Percentiles rank a stretch among this genome's conserved stretches.
phyloP scores from a whole-genome alignment of 805 yeast species.

The Ogataea haglerorum region DNA sequence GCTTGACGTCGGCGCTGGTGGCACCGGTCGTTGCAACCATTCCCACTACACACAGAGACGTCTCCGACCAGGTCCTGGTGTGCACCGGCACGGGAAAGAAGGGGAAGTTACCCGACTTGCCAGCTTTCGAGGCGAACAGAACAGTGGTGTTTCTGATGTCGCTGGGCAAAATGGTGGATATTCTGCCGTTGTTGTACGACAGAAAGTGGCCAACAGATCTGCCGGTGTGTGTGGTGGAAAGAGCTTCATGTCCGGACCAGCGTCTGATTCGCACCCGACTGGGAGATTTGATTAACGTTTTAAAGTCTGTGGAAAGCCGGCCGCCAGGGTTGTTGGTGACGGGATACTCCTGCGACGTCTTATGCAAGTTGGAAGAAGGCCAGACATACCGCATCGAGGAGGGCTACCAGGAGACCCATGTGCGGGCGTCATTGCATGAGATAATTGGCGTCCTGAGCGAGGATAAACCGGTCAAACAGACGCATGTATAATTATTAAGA shows the following conservation, averaged over 20 bases:
- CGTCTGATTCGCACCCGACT: slow-evolving; percentile 74
- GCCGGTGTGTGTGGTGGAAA: slow-evolving; percentile 83
- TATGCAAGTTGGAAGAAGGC: slow-evolving; percentile 18
- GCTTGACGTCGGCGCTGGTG: slow-evolving; percentile 84
- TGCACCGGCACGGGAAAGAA: slow-evolving; percentile 94
- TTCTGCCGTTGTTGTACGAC: slow-evolving; percentile 44
- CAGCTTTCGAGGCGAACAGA: slow-evolving; percentile 66
- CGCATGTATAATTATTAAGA: neutral
- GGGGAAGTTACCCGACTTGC: slow-evolving; percentile 76
- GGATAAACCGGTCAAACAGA: neutral
- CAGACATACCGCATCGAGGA: slow-evolving; percentile 27
- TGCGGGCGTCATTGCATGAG: neutral
- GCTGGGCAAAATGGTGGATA: slow-evolving; percentile 65
- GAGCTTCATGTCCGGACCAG: slow-evolving; percentile 94
- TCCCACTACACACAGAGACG: slow-evolving; percentile 89
- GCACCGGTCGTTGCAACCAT: slow-evolving; percentile 80
- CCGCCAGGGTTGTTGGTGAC: slow-evolving; percentile 90
- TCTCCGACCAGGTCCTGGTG: slow-evolving; percentile 86
- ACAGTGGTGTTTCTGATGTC: slow-evolving; percentile 92
- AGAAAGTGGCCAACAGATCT: slow-evolving; percentile 64
- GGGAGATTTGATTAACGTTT: slow-evolving; percentile 63
- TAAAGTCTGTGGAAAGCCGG: slow-evolving; percentile 74
- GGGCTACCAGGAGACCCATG: slow-evolving; percentile 17
- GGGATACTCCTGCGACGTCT: slow-evolving; percentile 64
- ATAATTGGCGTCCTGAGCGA: slow-evolving; percentile 6